Evolutionary conservation across 257 asterid species (phyloP).

Genomic region (Paraleonurus japonicus): DNA sequence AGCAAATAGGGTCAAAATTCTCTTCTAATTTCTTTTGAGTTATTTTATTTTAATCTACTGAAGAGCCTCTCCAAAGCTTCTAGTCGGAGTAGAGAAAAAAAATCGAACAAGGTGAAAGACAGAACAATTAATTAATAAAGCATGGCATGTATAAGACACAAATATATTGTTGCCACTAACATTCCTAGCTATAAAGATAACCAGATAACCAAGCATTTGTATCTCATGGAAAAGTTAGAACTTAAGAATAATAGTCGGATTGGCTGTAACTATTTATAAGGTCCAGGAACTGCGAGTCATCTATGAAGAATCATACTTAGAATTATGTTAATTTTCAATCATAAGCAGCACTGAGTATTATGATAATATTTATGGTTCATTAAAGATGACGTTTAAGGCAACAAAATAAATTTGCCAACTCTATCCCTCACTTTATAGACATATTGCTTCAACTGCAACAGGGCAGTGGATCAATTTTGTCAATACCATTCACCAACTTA

Average conservation of each 20-base stretch:
- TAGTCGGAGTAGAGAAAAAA: background rate
- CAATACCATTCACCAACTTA: background rate
- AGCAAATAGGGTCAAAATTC: background rate
- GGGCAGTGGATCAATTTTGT: background rate
- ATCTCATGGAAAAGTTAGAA: background rate
- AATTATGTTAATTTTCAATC: background rate
- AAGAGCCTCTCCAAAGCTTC: background rate
- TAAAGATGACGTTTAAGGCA: background rate
- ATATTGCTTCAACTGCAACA: background rate
- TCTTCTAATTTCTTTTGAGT: background rate
- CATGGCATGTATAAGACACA: background rate
- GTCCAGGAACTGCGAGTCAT: background rate
- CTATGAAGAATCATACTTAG: background rate
- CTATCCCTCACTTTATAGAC: background rate
- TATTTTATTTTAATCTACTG: background rate
- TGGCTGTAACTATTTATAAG: background rate
- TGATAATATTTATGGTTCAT: background rate
- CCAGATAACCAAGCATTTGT: background rate
- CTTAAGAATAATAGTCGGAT: background rate
- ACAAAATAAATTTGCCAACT: background rate
- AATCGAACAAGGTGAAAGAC: background rate
- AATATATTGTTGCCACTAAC: background rate
- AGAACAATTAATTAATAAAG: background rate
- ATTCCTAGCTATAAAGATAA: background rate
- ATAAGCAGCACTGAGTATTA: background rate